Evolutionary conservation across 768 basidiomycete species (phyloP).

Genomic region (Xerocomellus amylosporus): DNA sequence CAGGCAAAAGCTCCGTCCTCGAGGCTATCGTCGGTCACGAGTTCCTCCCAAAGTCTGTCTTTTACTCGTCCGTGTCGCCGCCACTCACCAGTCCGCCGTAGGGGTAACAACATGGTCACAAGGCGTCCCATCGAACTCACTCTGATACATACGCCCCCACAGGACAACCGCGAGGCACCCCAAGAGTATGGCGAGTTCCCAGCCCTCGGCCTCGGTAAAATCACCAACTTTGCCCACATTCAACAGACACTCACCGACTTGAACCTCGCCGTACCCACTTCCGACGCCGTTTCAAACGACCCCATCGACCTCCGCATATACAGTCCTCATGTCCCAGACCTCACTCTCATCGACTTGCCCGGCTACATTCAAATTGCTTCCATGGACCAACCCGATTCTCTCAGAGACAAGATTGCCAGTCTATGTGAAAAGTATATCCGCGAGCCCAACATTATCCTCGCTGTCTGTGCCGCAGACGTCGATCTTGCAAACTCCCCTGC

Average conservation of each 20-base stretch:
- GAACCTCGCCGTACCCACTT: slow-evolving; percentile 88
- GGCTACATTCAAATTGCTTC: slow-evolving; percentile 96
- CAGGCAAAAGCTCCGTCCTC: slow-evolving; percentile 95
- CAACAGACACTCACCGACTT: slow-evolving; percentile 93
- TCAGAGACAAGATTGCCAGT: slow-evolving; percentile 87
- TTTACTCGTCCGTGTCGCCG: neutral
- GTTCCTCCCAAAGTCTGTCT: slow-evolving; percentile 93
- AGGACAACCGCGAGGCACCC: slow-evolving; percentile 46
- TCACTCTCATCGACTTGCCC: slow-evolving; percentile 95
- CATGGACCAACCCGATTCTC: slow-evolving; percentile 90
- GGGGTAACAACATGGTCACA: slow-evolving; percentile 99
- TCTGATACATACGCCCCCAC: slow-evolving; percentile 82
- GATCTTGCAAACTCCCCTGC: slow-evolving; percentile 98
- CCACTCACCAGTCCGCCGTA: slow-evolving; percentile 31
- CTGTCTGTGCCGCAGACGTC: slow-evolving; percentile 97
- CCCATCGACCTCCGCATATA: slow-evolving; percentile 97
- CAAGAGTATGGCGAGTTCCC: slow-evolving; percentile 95
- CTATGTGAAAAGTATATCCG: slow-evolving; percentile 97
- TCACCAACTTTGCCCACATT: slow-evolving; percentile 88
- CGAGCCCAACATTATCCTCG: slow-evolving; percentile 99
- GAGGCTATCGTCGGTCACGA: slow-evolving; percentile 98
- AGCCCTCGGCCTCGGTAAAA: slow-evolving; percentile 80
- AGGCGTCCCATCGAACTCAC: slow-evolving; percentile 97
- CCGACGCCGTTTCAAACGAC: slow-evolving; percentile 88
- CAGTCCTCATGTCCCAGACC: slow-evolving; percentile 92